Conservation (phyloP, 2,329 filamentous ascomycete genomes). For the Alternaria brassicae region DNA sequence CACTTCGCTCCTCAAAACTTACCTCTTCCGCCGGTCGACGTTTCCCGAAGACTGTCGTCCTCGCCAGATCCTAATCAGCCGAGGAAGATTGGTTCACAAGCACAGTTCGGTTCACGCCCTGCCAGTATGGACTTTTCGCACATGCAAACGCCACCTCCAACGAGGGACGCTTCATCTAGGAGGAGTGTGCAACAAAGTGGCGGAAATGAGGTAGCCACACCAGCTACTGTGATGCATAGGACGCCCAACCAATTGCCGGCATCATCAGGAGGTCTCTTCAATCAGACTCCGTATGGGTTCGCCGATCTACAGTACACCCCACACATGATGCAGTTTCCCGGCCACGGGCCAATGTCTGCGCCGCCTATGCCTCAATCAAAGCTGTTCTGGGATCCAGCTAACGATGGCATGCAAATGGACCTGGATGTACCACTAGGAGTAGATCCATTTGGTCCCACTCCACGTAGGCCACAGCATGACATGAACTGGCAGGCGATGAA, state of each 20-base stretch:
- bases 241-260: constrained; percentile 43
- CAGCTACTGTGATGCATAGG: constrained; percentile 52
- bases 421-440: constrained; percentile 41
- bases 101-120: constrained; percentile 30
- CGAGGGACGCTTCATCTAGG: constrained; percentile 61
- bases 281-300: constrained; percentile 56
- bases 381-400: constrained; percentile 47
- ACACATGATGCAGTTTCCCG: constrained; percentile 62
- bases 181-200: constrained; percentile 50
- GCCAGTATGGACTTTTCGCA: constrained; percentile 53
- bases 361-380: constrained; percentile 62
- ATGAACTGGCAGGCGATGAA: constrained; percentile 46
- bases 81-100: constrained; percentile 20
- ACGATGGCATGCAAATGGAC: constrained; percentile 44
- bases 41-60: constrained; percentile 64
- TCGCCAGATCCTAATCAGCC: constrained; percentile 58
- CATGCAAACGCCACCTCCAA: constrained; percentile 69
- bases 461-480: constrained; percentile 42
- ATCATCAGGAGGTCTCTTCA: constrained; percentile 40
- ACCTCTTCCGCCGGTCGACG: constrained; percentile 66
- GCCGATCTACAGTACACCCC: constrained; percentile 64
- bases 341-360: constrained; percentile 62
- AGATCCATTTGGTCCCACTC: constrained; percentile 47
- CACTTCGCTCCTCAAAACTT: constrained; percentile 64
- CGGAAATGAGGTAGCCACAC: constrained; percentile 39